These are phyloP conservation scores for Ramaria rubella DNA, from an alignment of 768 basidiomycete genomes.

Conservation along the genomic window DNA sequence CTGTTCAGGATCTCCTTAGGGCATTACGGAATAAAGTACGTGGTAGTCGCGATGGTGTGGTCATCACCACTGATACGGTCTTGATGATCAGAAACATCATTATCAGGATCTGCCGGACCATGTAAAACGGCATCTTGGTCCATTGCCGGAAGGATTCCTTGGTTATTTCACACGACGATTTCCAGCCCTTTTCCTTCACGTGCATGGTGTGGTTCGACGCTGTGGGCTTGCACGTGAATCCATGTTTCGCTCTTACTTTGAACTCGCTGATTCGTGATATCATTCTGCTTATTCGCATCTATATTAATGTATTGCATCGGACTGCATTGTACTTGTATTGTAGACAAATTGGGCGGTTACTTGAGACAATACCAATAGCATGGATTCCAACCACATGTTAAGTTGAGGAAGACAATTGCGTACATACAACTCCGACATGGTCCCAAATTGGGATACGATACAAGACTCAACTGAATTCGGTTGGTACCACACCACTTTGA, in stretches of 20 bases:
- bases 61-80: not conserved
- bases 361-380: too few species aligned
- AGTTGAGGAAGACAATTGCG: too few species aligned
- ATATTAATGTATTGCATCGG: conserved; percentile 4
- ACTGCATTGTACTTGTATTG: not conserved
- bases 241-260: conserved; percentile 89
- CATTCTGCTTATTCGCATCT: not conserved
- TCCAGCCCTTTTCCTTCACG: conserved; percentile 86
- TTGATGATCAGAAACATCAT: conserved; percentile 74
- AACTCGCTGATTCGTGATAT: conserved; percentile 41
- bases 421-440: too few species aligned
- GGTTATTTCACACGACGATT: conserved; percentile 92
- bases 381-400: too few species aligned
- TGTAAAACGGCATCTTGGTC: conserved; percentile 80
- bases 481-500: too few species aligned
- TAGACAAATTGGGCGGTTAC: too few species aligned
- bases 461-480: too few species aligned
- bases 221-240: conserved; percentile 74
- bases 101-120: conserved; percentile 95
- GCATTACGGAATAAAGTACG: conserved; percentile 92
- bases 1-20: conserved; percentile 86
- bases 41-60: conserved; percentile 7
- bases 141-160: conserved; percentile 89
- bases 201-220: conserved; percentile 72
- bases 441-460: too few species aligned